Evolutionary conservation across 805 yeast genomes (phyloP), one percentile per base, ranked within the genome.

Genomic region (Schwanniomyces pseudopolymorphus): DNA sequence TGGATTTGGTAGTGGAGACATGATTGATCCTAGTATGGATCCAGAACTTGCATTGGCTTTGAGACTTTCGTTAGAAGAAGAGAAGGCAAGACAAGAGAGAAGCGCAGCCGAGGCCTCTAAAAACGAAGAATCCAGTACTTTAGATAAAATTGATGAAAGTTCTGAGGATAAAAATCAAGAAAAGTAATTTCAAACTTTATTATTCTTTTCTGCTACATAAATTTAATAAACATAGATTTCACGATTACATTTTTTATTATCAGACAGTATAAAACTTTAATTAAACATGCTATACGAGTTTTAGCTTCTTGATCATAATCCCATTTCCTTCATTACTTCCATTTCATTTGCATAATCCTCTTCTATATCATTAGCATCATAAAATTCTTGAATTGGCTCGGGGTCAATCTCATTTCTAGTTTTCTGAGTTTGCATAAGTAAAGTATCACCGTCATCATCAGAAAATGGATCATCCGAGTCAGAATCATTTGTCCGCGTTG

Each of bases 11-110:
- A 69, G 67, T 11, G 77, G 70, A 19, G 67, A 61, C 40, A 49
- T 63, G 40, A 61, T 72, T 33, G 98, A 92, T 67, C 92, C 96
- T 26, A 83, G 84, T 54, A 86, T 89, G 83, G 99, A 94, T 59
- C 98, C 98, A 26, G 99, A 94, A 68, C 80, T 94, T 62, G 99
- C 98, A 0, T 77, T 94, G 75, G 99, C 98, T 0, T 79, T 94
- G 59, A 83, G 98, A 63, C 75, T 94, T 66, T 92, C 98, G 0
- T 75, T 94, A 59, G 98, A 94, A 62, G 99, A 94, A 62, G 98
- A 92, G 64, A 87, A 85, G 58, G 85, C 88, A 43, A 83, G 98
- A 71, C 97, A 89, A 62, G 96, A 88, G 54, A 79, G 91, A 61
- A 84, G 82, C 55, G 75, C 80, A 26, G 64, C 64, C 3, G 75